Conservation (phyloP, 768 basidiomycete genomes). For the Pseudohyphozyma bogoriensis region DNA sequence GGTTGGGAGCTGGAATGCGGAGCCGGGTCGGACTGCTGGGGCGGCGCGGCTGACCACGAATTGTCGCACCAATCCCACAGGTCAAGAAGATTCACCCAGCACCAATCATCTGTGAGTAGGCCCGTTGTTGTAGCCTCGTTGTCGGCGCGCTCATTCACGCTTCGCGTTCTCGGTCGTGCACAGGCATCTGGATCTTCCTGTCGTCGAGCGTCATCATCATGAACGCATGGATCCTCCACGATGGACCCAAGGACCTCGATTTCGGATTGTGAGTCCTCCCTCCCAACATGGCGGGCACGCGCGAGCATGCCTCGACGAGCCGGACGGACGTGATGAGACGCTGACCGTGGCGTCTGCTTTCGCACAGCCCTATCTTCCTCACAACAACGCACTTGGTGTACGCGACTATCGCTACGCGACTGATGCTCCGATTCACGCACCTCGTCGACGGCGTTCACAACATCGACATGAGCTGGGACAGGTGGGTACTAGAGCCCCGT, state of each 20-base stretch:
- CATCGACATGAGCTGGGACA: conserved; percentile 59
- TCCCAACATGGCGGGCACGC: too few species aligned
- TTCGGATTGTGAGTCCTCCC: neutral
- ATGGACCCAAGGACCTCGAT: conserved; percentile 2
- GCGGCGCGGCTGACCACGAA: too few species aligned
- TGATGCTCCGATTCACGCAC: conserved; percentile 68
- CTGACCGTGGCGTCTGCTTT: too few species aligned
- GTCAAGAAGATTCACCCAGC: conserved; percentile 1
- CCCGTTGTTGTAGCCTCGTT: too few species aligned
- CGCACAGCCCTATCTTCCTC: conserved; percentile 67
- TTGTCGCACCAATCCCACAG: too few species aligned
- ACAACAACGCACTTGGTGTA: conserved; percentile 46
- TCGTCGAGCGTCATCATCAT: conserved; percentile 1
- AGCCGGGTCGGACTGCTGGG: too few species aligned
- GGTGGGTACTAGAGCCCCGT: too few species aligned
- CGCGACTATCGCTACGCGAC: conserved; percentile 63
- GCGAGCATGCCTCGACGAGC: too few species aligned
- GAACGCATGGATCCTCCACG: conserved; percentile 12
- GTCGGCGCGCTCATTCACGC: too few species aligned
- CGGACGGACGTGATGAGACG: too few species aligned
- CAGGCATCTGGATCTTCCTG: conserved; percentile 9
- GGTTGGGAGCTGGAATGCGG: too few species aligned
- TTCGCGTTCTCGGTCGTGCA: too few species aligned
- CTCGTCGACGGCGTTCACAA: conserved; percentile 69
- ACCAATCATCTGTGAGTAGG: conserved; percentile 3